Base-by-base conservation (phyloP, 2,329 filamentous ascomycete genomes). In the Fusarium nelsonii region DNA sequence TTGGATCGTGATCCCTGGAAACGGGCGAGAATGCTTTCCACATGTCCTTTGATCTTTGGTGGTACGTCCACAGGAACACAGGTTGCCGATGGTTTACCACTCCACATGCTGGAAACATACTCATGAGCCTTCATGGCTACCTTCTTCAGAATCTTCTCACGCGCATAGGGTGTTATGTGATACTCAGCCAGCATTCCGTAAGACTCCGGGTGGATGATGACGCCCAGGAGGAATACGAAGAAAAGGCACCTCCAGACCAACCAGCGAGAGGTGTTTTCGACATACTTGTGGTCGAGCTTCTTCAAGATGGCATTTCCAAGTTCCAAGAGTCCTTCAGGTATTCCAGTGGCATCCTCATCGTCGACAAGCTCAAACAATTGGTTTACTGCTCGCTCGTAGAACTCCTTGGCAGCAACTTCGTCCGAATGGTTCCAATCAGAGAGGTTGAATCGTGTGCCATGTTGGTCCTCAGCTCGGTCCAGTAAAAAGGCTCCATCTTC, bases 191-290 rank as follows among this genome's bases (percentile, higher is more conserved):
- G 90, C 82, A 92, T 88, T 56, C 88, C 88, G 71, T 89, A 86
- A 53, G 86, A 94, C 85, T 99, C 96, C 12, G 96, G 96, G 74
- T 96, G 92, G 48, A 93, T 92, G 74, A 98, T 88, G 54, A 93
- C 91, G 73, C 92, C 91, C 46, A 93, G 86, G 36, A 98, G 84
- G 79, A 96, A 97, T 52, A 91, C 91, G 67, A 93, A 92, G 78
- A 98, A 97, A 66, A 97, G 90, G 90, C 95, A 99, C 76, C 94
- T 92, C 74, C 91, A 92, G 68, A 97, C 90, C 70, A 98, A 87
- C 83, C 94, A 97, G 72, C 90, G 90, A 66, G 93, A 89, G 39
- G 93, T 93, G 71, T 88, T 89, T 70, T 92, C 90, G 65, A 92
- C 89, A 69, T 88, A 88, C 70, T 91, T 90, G 69, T 85, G 85